Base-by-base conservation (phyloP, 257 asterid genomes). In the Solanum bukasovii region DNA sequence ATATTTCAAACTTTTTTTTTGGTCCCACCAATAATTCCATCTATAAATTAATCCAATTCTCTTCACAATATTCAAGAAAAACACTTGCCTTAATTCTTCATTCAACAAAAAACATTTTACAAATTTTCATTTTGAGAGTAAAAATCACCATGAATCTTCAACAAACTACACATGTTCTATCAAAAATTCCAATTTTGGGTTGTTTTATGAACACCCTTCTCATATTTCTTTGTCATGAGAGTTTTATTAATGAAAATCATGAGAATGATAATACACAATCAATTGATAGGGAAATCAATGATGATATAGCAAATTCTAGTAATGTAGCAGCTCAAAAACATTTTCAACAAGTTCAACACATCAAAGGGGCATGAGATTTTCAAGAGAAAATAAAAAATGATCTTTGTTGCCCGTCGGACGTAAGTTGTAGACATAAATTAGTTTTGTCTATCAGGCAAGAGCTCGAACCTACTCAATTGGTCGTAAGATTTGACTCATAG, bases 241-340 rank as follows among this genome's bases (percentile, higher is more conserved):
- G 44, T 0, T 10, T 49, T 49, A 10, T 18, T 18, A 29, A 46
- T 49, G 85, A 29, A 81, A 81, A 8, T 46, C 85, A 81, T 8
- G 85, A 49, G 2, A 49, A 31, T 82, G 70, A 46, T 6, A 81
- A 44, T 6, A 81, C 70, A 46, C 70, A 29, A 82, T 49, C 2
- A 49, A 49, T 34, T 9, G 31, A 82, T 5, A 44, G 67, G 14
- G 85, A 79, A 44, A 79, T 44, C 85, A 44, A 14, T 49, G 59
- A 87, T 3, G 88, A 90, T 23, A 34, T 3, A 4, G 89, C 68
- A 46, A 72, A 21, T 68, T 61, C 65, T 31, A 4, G 35, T 9
- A 88, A 85, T 71, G 20, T 73, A 72, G 92, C 89, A 7, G 92
- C 93, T 35, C 93, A 91, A 52, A 91, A 90, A 78, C 94, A 92